Base-by-base conservation (phyloP, 2,329 filamentous ascomycete genomes). In the Didymosphaeria variabile region DNA sequence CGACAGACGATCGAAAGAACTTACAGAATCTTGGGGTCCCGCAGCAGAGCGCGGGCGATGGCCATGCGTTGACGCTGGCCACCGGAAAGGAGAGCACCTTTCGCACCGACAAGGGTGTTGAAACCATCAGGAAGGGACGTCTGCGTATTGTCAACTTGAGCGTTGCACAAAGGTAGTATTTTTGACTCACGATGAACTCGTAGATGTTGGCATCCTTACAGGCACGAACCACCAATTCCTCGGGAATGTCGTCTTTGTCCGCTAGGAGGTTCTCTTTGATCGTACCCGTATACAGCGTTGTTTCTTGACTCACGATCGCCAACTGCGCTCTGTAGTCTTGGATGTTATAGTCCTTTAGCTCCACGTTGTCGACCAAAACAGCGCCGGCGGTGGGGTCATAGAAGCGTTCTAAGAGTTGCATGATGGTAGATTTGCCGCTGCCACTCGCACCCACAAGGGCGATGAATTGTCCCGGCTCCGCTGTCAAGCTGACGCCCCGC, bases 1-100 rank as follows among this genome's bases (percentile, higher is more conserved):
- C 96, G 5, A 21, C 21, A 87, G 15, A 96, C 92, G 92, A 9
- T 92, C 87, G 4, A 92, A 92, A 74, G 15, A 77, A 93, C 94
- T 40, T 71, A 71, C 67, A 98, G 81, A 65, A 99, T 90, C 80
- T 93, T 95, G 12, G 95, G 94, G 72, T 97, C 90, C 29, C 94
- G 90, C 44, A 98, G 88, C n/a, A 98, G 84, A 0, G 94, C 95
- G 10, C 94, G 89, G 1, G 95, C 95, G 75, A 99, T 98, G 54
- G 93, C 94, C 32, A 98, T 89, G 62, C 95, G 91, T 79, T 99
- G 94, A 77, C 97, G 97, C 79, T 98, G 94, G 0, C 95, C 95
- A 59, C 95, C 95, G 5, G 74, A 77, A 10, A 78, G 64, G 5
- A 7, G 79, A 69, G 66, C 86, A 47, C 94, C 95, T 81, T 97